Conservation (phyloP, 2,329 filamentous ascomycete genomes). For the Phialophora chinensis region DNA sequence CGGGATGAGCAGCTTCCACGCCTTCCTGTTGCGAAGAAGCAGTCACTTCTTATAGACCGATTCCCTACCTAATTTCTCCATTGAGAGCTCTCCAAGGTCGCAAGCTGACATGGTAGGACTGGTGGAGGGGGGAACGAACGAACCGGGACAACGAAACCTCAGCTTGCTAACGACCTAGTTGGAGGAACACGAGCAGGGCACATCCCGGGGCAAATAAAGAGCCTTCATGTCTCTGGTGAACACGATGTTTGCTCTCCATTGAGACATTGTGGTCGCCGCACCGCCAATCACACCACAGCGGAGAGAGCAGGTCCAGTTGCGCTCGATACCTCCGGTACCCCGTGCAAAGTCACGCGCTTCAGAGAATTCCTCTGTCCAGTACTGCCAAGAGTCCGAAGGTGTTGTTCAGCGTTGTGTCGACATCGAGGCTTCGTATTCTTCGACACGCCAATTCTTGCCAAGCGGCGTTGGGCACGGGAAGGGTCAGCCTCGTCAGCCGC, state of each 20-base stretch:
- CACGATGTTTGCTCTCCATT: constrained; percentile 1
- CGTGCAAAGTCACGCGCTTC: constrained; percentile 1
- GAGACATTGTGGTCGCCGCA: not conserved
- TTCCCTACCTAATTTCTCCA: not conserved
- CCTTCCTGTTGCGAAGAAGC: not conserved
- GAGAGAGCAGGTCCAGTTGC: not conserved
- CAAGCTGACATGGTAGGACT: not conserved
- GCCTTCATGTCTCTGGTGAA: not conserved
- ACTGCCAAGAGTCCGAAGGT: not conserved
- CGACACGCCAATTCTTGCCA: constrained; percentile 1
- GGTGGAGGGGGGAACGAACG: not conserved
- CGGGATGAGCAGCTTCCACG: not conserved
- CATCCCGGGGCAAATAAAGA: not conserved
- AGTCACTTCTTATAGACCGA: not conserved
- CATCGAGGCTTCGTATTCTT: not conserved
- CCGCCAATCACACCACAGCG: not conserved
- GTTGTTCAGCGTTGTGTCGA: not conserved
- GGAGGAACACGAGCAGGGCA: not conserved
- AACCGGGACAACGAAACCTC: not conserved
- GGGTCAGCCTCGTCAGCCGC: constrained; percentile 5
- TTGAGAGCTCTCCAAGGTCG: not conserved
- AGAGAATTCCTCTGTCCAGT: not conserved
- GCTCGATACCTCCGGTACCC: not conserved
- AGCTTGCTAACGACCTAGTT: not conserved
- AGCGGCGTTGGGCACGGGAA: not conserved